phyloP scores from a whole-genome alignment of 2,329 filamentous ascomycete genomes.

The Pseudocercospora crystallina region DNA sequence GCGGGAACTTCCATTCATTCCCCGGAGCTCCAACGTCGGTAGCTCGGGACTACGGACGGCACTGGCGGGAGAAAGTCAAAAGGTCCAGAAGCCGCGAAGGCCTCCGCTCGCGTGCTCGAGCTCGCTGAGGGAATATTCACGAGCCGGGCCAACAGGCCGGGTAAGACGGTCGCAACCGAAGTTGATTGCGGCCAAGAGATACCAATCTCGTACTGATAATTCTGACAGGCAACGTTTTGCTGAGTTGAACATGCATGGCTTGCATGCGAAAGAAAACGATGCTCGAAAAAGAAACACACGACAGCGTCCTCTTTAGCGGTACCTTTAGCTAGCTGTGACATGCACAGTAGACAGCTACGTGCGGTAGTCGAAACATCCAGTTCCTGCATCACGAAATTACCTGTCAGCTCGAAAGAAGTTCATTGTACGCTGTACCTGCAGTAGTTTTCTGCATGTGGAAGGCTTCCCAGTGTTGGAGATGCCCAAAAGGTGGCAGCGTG shows the following conservation, averaged over 20 bases:
- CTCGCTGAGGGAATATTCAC: background rate
- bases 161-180: background rate
- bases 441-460: constrained; percentile 17
- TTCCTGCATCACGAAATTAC: constrained; percentile 18
- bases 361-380: constrained; percentile 5
- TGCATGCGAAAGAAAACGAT: no score
- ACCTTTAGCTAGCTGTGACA: background rate
- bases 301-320: no score
- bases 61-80: constrained; percentile 13
- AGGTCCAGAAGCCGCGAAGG: constrained; percentile 14
- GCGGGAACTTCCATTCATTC: constrained; percentile 14
- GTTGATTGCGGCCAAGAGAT: background rate
- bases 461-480: background rate
- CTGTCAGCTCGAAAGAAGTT: constrained; percentile 5
- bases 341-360: constrained; percentile 1
- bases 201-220: no score
- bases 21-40: constrained; percentile 14
- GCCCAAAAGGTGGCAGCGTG: background rate
- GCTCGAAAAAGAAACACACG: no score
- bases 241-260: no score
- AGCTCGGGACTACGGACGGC: constrained; percentile 15
- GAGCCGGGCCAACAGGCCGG: background rate
- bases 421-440: constrained; percentile 18
- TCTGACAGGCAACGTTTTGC: no score
- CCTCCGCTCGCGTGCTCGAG: background rate